These are phyloP conservation scores for Alternaria incomplexa DNA, from an alignment of 2,329 filamentous ascomycete species.

Conservation along the genomic window DNA sequence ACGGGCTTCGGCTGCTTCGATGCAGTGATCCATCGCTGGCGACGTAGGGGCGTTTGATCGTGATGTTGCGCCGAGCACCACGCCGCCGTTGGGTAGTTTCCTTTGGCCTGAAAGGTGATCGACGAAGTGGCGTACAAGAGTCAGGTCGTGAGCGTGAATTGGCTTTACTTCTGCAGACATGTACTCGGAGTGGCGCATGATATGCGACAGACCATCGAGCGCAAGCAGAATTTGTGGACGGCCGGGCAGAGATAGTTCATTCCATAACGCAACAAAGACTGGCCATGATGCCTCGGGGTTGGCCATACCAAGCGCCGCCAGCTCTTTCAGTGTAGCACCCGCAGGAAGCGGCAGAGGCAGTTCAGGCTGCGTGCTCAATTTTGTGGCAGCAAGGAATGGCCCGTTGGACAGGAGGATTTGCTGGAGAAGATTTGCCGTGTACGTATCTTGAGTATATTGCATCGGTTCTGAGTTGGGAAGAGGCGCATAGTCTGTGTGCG, in stretches of 20 bases:
- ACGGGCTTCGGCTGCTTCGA: slow-evolving; percentile 59
- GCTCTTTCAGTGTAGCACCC: slow-evolving; percentile 67
- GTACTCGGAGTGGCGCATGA: slow-evolving; percentile 82
- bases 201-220: slow-evolving; percentile 79
- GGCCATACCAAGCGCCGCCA: slow-evolving; percentile 71
- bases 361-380: slow-evolving; percentile 60
- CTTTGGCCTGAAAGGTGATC: slow-evolving; percentile 64
- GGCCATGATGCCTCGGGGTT: slow-evolving; percentile 81
- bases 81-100: slow-evolving; percentile 74
- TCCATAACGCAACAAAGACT: slow-evolving; percentile 80
- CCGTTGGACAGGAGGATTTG: slow-evolving; percentile 76
- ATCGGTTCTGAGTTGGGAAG: slow-evolving; percentile 61
- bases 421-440: slow-evolving; percentile 75
- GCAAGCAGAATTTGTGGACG: slow-evolving; percentile 73
- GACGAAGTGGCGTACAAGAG: slow-evolving; percentile 75
- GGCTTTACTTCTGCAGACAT: slow-evolving; percentile 70
- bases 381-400: slow-evolving; percentile 62
- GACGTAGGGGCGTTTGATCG: slow-evolving; percentile 71
- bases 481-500: slow-evolving; percentile 79
- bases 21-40: slow-evolving; percentile 71
- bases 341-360: slow-evolving; percentile 66
- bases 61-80: slow-evolving; percentile 76
- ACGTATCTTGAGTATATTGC: slow-evolving; percentile 78
- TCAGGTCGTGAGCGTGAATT: slow-evolving; percentile 87
- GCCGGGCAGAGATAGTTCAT: slow-evolving; percentile 69